Evolutionary conservation across 176 grass and related monocot species (phyloP), one percentile per base, ranked within the genome.

Genomic region (Carex myosuroides): DNA sequence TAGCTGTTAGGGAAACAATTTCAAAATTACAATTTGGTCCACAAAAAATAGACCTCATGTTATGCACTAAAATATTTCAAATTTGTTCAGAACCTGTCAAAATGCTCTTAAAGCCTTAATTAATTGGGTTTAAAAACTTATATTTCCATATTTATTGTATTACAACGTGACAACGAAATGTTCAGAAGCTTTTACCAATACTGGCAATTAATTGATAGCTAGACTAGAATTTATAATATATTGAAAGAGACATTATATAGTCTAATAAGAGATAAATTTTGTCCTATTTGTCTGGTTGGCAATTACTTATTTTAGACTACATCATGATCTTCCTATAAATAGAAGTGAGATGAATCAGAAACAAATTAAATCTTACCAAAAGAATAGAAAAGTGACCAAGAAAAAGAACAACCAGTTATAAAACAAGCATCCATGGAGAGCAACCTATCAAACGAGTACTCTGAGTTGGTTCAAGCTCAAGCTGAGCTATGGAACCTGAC

Each of bases 401-500:
- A 16, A 14, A 59, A 59, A 17, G 0, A 6, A 6, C 4, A 18
- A 59, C 56, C 17, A 59, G 14, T 18, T 59, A 0, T 26, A 63
- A 22, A 26, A 10, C 60, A 24, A 24, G 21, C 60, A 63, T 63
- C 21, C 21, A 63, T 63, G 60, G 72, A 55, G 9, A 20, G 20
- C 8, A 77, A 77, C 3, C n/a, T 52, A 77, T 24, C 18, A 13
- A 17, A 77, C 20, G 72, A 77, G n/a, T 29, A 5, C 58, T 37
- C 79, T 26, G 88, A 85, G 60, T 50, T 87, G 76, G 21, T 86
- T 21, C 60, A 70, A 26, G 86, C 86, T 78, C 69, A 85, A 37
- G 64, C 60, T 46, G 86, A 87, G 3, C 48, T 88, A 67, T 91
- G 85, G 83, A 74, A 84, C 55, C 90, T 86, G 22, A 56, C 58